Evolutionary conservation across 129 eudicot species (phyloP).

Genomic region (Saussurea involucrata): DNA sequence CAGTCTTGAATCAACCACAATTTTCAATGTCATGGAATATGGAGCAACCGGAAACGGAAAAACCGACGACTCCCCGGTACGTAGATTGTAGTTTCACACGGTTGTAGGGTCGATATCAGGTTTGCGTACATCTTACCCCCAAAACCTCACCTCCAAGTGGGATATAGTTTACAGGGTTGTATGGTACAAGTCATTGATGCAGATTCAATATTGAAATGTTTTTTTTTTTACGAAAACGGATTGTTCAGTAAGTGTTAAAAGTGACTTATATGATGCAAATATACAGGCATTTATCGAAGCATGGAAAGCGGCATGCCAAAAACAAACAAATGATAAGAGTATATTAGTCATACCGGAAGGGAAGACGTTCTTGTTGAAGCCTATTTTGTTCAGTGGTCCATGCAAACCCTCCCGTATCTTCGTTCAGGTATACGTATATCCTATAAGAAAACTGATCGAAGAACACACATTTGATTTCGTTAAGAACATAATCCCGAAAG

Average conservation of each 20-base stretch:
- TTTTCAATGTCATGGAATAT: conserved; percentile 46
- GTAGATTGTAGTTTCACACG: neutral
- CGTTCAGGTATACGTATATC: conserved; percentile 38
- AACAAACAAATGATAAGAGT: conserved; percentile 22
- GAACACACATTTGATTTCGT: neutral
- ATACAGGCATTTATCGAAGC: conserved; percentile 59
- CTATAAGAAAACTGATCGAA: neutral
- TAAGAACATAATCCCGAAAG: neutral
- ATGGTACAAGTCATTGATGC: neutral
- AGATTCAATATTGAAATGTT: neutral
- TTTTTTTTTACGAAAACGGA: neutral
- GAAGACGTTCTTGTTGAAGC: conserved; percentile 47
- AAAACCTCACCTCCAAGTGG: neutral
- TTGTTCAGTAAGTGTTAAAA: neutral
- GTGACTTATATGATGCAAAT: conserved; percentile 6
- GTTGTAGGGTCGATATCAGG: neutral
- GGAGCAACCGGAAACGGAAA: conserved; percentile 64
- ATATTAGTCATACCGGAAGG: conserved; percentile 37
- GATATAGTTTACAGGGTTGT: neutral
- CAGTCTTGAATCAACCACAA: conserved; percentile 26
- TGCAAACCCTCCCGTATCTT: conserved; percentile 51
- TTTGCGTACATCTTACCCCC: neutral
- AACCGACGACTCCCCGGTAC: conserved; percentile 55
- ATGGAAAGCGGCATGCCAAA: conserved; percentile 62
- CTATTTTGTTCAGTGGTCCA: conserved; percentile 55